Percentiles rank a stretch among this genome's conserved stretches.
These are phyloP conservation scores for Syzygium malaccense DNA, from an alignment of 441 rosid species.

Conservation along the genomic window DNA sequence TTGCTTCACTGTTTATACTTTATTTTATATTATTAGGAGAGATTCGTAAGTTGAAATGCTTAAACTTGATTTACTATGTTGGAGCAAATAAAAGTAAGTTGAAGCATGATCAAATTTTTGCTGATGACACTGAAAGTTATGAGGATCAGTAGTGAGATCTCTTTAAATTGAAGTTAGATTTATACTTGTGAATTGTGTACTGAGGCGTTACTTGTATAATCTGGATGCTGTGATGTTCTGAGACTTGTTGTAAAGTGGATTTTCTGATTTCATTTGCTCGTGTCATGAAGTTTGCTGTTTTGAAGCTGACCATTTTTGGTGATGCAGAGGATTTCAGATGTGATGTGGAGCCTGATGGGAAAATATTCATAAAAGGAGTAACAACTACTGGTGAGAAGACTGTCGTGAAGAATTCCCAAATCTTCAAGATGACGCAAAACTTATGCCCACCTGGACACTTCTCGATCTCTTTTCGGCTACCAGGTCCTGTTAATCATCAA, in stretches of 20 bases:
- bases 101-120: neutral
- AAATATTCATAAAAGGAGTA: slow-evolving; percentile 47
- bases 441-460: slow-evolving; percentile 67
- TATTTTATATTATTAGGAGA: neutral
- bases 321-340: slow-evolving; percentile 66
- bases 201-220: neutral
- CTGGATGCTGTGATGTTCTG: neutral
- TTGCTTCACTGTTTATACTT: neutral
- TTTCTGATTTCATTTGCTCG: neutral
- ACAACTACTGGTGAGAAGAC: slow-evolving; percentile 68
- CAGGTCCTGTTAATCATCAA: slow-evolving; percentile 61
- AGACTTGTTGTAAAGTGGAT: neutral
- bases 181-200: neutral
- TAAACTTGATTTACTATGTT: neutral
- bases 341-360: slow-evolving; percentile 54
- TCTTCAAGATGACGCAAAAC: slow-evolving; percentile 72
- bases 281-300: neutral
- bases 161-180: neutral
- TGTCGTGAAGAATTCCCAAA: slow-evolving; percentile 45
- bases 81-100: neutral
- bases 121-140: neutral
- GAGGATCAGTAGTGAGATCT: neutral
- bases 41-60: neutral
- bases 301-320: neutral
- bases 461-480: slow-evolving; percentile 56